A percentile compares a stretch with the other conserved stretches of the same genome.
phyloP scores from a whole-genome alignment of 1,284 basidiomycete species.

The Acaromyces ingoldii region DNA sequence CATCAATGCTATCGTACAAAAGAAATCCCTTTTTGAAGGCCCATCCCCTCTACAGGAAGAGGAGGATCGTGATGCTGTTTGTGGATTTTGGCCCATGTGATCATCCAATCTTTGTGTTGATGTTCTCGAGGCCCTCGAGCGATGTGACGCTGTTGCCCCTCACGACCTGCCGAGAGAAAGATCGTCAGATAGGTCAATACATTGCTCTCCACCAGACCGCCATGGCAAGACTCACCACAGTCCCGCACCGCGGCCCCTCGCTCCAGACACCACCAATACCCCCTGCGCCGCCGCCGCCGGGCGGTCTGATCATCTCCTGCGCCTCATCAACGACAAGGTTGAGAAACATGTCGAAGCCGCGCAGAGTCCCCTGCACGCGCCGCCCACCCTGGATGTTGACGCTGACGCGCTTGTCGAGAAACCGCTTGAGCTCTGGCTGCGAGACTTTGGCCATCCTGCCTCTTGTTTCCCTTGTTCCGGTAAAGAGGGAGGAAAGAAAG shows the following conservation, averaged over 20 bases:
- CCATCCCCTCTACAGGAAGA: neutral
- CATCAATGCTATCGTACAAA: neutral
- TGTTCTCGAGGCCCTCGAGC: slow-evolving; percentile 43
- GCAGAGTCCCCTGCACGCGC: slow-evolving; percentile 87
- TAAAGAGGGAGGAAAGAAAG: neutral
- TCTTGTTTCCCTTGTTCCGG: neutral
- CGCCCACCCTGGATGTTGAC: slow-evolving; percentile 93
- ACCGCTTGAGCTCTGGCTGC: slow-evolving; percentile 55
- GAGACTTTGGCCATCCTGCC: slow-evolving; percentile 43
- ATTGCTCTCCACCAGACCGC: neutral
- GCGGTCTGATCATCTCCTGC: slow-evolving; percentile 69
- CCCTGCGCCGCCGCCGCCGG: too few relatives aligned
- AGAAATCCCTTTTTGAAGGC: too few relatives aligned
- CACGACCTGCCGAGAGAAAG: slow-evolving; percentile 24
- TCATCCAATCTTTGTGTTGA: slow-evolving; percentile 22
- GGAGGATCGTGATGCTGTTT: neutral
- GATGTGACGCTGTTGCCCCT: slow-evolving; percentile 49
- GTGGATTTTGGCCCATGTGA: neutral
- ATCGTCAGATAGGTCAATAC: neutral
- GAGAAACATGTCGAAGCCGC: slow-evolving; percentile 97
- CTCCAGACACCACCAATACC: slow-evolving; percentile 59
- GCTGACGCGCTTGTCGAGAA: slow-evolving; percentile 97
- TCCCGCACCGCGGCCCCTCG: slow-evolving; percentile 40
- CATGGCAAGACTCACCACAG: slow-evolving; percentile 30
- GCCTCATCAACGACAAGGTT: slow-evolving; percentile 97